Base-by-base conservation (phyloP, 495 filamentous ascomycete genomes). In the Apiosordaria backusii region DNA sequence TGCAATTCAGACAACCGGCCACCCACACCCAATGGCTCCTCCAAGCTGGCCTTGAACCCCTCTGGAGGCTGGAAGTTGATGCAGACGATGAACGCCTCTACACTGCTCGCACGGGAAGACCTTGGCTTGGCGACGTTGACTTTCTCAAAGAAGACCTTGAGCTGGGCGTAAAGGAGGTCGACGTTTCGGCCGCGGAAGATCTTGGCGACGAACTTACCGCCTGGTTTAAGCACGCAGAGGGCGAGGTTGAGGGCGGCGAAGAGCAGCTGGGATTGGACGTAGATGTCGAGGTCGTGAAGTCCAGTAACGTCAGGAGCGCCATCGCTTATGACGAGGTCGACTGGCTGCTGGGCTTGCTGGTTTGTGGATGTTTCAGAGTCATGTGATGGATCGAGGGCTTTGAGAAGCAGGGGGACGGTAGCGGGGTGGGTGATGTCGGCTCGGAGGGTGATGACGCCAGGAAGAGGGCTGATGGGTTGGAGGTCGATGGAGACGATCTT, bases 361-460 rank as follows among this genome's bases (percentile, higher is more conserved):
- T 72, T 75, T 62, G 75, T 79, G 35, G 35, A 45, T 7, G 76
- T 70, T 53, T 86, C 83, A 58, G 82, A 73, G 59, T 88, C 89
- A 65, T 87, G 87, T 59, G 89, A 87, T 0, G 91, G 88, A 67
- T 96, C 91, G 21, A 99, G 83, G 7, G 94, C 93, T 65, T 87
- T 86, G 16, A 97, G 82, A 18, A 99, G 87, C 21, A 96, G 83
- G 23, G 92, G 92, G 35, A 98, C 90, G 2, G 95, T 99, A 21
- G 91, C 92, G 1, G 95, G 94, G 79, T 97, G 94, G 18, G 95
- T 99, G 77, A 99, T 98, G 74, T 99, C 95, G 19, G 94, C 95
- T 74, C 92, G 88, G 53, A 98, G 83, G 16, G 88, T 96, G 27
- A 89, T 91, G 71, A 99, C 97, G 63, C 95, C 95, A 35, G 94